Base-by-base conservation (phyloP, 805 yeast species). In the Teunomyces tritomae region DNA sequence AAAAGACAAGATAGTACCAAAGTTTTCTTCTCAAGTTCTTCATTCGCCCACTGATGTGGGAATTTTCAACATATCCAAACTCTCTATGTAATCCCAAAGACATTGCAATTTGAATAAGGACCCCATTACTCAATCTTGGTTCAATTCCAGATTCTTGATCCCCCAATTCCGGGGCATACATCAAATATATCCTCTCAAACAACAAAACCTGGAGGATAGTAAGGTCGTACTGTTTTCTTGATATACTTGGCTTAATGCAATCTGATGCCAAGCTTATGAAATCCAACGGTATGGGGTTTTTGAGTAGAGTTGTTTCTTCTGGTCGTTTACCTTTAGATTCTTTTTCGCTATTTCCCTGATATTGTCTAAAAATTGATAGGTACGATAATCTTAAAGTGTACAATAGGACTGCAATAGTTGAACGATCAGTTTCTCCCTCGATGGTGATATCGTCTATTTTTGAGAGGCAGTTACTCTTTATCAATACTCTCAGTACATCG, bases 1-100 rank as follows among this genome's bases (percentile, higher is more conserved):
- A 50, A 1, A 73, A 55, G 3, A 79, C 65, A 33, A 83, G 59
- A 24, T 68, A 64, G 59, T 73, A 74, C 88, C 88, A 84, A 3
- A 82, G 70, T 53, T 79, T 82, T 56, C 88, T 71, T 74, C 79
- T 73, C 4, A 82, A 57, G 3, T 69, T 55, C 26, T 57, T 54
- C 13, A 49, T 42, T 9, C 46, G 49, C 9, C 43, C 52, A 14
- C 50, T 49, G 5, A 51, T 49, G 1, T 51, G 44, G 5, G 56
- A 42, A 26, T 57, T 59, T 0, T 52, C 40, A 37, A 65, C 60
- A 4, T 66, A 59, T 16, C 65, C 67, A 0, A 76, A 74, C 13
- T 71, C 76, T 24, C 77, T 55, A 53, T 72, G 67, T 14, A 70
- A 54, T 2, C 74, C 75, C 11, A 70, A 48, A 4, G 64, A 55